Percentiles rank a stretch among this genome's conserved stretches.
These are phyloP conservation scores for Nepenthes gracilis DNA, from an alignment of 148 eudicot genomes.

Conservation along the genomic window DNA sequence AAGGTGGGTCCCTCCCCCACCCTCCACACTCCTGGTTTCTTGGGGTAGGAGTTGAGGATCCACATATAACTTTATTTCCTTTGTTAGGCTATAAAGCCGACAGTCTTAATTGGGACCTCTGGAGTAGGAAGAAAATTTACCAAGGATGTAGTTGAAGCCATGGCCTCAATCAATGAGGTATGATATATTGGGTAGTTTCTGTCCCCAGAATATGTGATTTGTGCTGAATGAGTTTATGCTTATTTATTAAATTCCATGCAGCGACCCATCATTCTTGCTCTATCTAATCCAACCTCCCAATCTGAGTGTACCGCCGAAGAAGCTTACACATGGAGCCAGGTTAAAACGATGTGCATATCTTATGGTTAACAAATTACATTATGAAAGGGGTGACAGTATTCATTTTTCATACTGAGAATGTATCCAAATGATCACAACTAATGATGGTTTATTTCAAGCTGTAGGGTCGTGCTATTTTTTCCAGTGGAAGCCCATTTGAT, in stretches of 20 bases:
- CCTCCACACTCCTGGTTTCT: not conserved
- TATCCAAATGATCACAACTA: not conserved
- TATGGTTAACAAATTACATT: not conserved
- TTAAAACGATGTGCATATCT: conserved; percentile 10
- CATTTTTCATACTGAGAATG: not conserved
- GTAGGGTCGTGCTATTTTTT: conserved; percentile 91
- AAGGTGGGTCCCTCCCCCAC: conserved; percentile 29
- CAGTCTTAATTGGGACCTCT: conserved; percentile 89
- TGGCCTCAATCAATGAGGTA: conserved; percentile 85
- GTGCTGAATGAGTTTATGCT: not conserved
- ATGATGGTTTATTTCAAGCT: conserved; percentile 2
- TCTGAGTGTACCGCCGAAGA: conserved; percentile 98
- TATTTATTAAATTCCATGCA: conserved; percentile 24
- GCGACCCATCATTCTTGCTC: conserved; percentile 87
- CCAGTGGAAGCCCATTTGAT: conserved; percentile 94
- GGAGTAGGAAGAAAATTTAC: conserved; percentile 91
- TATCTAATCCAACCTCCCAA: conserved; percentile 97
- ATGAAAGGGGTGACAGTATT: not conserved
- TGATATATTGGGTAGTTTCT: not conserved
- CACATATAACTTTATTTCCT: conserved; percentile 7
- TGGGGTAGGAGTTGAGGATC: not conserved
- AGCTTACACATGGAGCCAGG: conserved; percentile 98
- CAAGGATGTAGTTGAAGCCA: conserved; percentile 81
- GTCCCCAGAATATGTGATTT: not conserved
- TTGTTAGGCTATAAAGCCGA: conserved; percentile 76